Evolutionary conservation across 495 filamentous ascomycete species (phyloP), one percentile per base, ranked within the genome.

Genomic region (Lophium mytilinum): DNA sequence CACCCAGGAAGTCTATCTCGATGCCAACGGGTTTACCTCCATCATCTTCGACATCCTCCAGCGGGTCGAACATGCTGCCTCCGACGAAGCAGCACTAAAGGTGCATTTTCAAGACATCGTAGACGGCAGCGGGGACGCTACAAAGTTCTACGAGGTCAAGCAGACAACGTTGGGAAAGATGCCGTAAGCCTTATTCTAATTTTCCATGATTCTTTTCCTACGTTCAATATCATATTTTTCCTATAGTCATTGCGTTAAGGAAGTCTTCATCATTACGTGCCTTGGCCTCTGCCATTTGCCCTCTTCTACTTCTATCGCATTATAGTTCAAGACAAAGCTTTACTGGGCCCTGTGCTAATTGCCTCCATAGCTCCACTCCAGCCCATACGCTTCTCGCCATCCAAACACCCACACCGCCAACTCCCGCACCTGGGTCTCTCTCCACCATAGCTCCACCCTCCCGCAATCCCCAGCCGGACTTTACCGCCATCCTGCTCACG

Each of bases 1-100:
- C 69, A 83, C 95, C 71, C 90, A 98, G 74, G 93, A 98, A 77
- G 84, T 96, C 63, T 95, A 83, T 71, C 83, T 98, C 69, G 89
- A 89, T 68, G 69, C 70, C 17, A 81, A 85, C 55, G 89, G 91
- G 49, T 80, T 83, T 64, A 85, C 88, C 24, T 87, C 78, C 73
- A 80, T 95, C 63, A 90, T 94, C 69, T 76, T 96, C 75, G 93
- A 98, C 54, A 86, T 98, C 70, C 82, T 84, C 53, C 83, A 95
- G 72, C 80, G 82, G 55, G 84, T 93, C n/a, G 60, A 67, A 1
- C 61, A 69, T 15, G 68, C 76, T n/a, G 72, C 78, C 57, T 75
- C 73, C 21, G 81, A 91, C 65, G 80, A 82, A 58, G 75, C 77
- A 53, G 89, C 89, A 63, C 75, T 80, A 73, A 80, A 75, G 14